A percentile compares a stretch with the other conserved stretches of the same genome.
Evolutionary conservation across 2,329 filamentous ascomycete species (phyloP).

Genomic region (Ophiocordyceps robertsii): DNA sequence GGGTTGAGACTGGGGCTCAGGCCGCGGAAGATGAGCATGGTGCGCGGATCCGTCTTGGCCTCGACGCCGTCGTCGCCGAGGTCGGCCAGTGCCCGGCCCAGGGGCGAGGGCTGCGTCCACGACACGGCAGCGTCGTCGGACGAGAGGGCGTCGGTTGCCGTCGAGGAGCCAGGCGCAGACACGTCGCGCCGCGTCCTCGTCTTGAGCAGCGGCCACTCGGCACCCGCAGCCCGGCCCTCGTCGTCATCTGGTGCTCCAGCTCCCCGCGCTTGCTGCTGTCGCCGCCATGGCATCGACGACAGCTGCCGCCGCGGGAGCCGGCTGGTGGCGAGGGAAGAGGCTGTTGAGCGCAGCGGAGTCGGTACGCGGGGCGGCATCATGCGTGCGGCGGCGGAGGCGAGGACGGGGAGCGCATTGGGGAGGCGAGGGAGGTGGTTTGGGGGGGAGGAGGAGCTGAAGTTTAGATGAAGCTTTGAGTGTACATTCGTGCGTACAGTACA

Average conservation of each 20-base stretch:
- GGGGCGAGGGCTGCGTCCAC: no score
- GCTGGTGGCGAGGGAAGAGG: neutral
- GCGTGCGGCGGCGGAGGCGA: neutral
- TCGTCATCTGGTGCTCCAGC: neutral
- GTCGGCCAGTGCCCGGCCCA: no score
- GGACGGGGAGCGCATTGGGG: neutral
- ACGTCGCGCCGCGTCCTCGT: neutral
- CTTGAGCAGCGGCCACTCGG: neutral
- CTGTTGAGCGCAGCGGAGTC: neutral
- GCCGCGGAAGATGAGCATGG: conserved; percentile 43
- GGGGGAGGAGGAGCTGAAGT: no score
- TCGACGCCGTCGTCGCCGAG: neutral
- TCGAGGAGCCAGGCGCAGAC: neutral
- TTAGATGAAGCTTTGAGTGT: no score
- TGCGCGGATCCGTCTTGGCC: conserved; percentile 1
- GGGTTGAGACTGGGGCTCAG: conserved; percentile 46
- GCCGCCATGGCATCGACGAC: neutral
- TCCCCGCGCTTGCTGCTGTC: neutral
- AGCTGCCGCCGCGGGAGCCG: neutral
- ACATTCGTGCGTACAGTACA: no score
- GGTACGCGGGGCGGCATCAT: neutral
- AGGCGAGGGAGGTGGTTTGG: no score
- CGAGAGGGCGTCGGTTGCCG: no score
- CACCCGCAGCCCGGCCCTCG: neutral
- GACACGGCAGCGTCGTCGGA: no score